Conservation (phyloP, 441 rosid genomes). For the Populus hybrid region DNA sequence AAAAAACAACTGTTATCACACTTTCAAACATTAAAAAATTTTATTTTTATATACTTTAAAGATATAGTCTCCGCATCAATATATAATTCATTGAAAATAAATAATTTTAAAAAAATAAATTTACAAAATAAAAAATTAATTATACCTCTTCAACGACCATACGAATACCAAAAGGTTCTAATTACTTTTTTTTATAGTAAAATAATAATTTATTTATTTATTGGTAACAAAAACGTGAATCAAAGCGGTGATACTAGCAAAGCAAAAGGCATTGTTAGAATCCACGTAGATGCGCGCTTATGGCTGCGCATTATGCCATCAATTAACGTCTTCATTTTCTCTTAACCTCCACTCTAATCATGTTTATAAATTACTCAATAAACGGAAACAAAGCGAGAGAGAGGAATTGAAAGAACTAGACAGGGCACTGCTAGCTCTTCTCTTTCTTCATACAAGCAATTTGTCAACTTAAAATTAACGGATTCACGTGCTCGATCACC, state of each 20-base stretch:
- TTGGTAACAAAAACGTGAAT: not conserved
- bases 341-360: not conserved
- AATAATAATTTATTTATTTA: not conserved
- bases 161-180: no score
- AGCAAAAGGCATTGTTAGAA: constrained; percentile 34
- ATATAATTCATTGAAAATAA: no score
- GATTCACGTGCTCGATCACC: constrained; percentile 12
- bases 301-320: constrained; percentile 46
- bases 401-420: not conserved
- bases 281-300: constrained; percentile 46
- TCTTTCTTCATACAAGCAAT: constrained; percentile 12
- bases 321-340: constrained; percentile 6
- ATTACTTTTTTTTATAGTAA: no score
- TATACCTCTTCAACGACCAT: no score
- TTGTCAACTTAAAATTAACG: constrained; percentile 1
- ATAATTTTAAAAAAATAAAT: no score
- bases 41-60: no score
- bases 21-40: no score
- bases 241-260: constrained; percentile 29
- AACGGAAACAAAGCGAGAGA: not conserved
- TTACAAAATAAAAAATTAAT: no score
- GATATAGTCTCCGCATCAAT: no score
- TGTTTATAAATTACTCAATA: not conserved
- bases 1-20: no score
- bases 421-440: not conserved